Evolutionary conservation across 805 yeast species (phyloP), one percentile per base, ranked within the genome.

Genomic region (Starmera pachycereana): DNA sequence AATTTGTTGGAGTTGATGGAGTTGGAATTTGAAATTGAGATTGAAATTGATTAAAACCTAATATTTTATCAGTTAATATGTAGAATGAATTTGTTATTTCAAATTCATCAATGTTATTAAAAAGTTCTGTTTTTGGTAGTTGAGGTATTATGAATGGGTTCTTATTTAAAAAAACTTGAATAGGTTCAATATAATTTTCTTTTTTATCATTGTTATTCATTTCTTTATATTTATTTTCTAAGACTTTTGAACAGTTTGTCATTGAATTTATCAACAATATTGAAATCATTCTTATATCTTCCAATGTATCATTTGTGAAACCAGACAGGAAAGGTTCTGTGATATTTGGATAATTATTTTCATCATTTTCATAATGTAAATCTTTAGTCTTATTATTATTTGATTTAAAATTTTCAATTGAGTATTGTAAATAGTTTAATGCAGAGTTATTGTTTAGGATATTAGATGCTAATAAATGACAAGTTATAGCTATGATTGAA

Each of bases 391-490:
- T 53, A 19, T 52, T 53, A 39, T 50, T 52, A 13, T 32, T 9
- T 48, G 52, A 27, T 43, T 29, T 12, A 10, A 44, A 41, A 28
- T 40, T 36, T 6, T 40, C 36, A 7, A 51, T 42, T 6, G 55
- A 36, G 6, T 28, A 19, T 27, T 48, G 52, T 35, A 53, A 49
- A 7, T 55, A 37, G 30, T 43, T 44, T 4, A 49, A 33, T 3
- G 53, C 57, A 27, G 52, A 44, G 22, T 40, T 45, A 3, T 53
- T 48, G 7, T 66, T 65, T 37, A 75, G 52, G 57, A 75, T 68
- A 32, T 70, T 62, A 36, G 74, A 67, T 22, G 81, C 77, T 41
- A 76, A 44, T 39, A 74, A 50, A 44, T 71, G 67, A 28, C 76
- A 73, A 3, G 77, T 60, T 18, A 69, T 54, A 1, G 81, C 65